phyloP scores from a whole-genome alignment of 148 eudicot genomes.

The Gaultheria prostrata region DNA sequence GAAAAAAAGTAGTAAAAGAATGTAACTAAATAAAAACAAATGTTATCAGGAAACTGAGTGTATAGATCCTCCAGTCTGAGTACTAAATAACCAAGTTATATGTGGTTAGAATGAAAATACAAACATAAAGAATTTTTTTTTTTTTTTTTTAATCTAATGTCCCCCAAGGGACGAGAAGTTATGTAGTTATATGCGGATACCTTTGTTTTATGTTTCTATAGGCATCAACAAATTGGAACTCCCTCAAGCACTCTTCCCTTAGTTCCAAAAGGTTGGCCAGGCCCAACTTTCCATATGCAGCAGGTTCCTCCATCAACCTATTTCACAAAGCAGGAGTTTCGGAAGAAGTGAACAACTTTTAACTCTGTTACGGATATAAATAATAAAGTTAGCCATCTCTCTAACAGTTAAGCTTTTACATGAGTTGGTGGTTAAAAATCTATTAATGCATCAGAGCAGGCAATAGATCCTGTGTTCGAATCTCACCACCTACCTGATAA shows the following conservation, averaged over 20 bases:
- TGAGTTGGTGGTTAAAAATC: no score
- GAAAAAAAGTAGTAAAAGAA: neutral
- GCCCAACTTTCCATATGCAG: slow-evolving; percentile 96
- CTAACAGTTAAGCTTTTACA: no score
- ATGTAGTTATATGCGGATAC: slow-evolving; percentile 28
- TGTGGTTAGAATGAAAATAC: neutral
- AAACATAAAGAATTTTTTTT: neutral
- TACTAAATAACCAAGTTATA: neutral
- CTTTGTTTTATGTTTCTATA: slow-evolving; percentile 94
- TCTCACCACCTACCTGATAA: no score
- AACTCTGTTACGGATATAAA: neutral
- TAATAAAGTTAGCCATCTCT: no score
- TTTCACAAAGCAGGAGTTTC: neutral
- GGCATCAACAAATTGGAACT: slow-evolving; percentile 86
- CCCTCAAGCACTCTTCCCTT: slow-evolving; percentile 97
- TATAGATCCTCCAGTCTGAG: neutral
- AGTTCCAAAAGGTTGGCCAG: slow-evolving; percentile 92
- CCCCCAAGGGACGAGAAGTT: neutral
- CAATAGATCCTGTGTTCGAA: no score
- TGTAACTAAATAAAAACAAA: neutral
- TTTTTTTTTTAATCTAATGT: no score
- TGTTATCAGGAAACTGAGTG: neutral
- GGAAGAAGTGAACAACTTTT: neutral
- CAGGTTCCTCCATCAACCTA: slow-evolving; percentile 98
- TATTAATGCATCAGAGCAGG: no score